Evolutionary conservation across 345 rosid species (phyloP), one percentile per base, ranked within the genome.

Genomic region (Punica granatum): DNA sequence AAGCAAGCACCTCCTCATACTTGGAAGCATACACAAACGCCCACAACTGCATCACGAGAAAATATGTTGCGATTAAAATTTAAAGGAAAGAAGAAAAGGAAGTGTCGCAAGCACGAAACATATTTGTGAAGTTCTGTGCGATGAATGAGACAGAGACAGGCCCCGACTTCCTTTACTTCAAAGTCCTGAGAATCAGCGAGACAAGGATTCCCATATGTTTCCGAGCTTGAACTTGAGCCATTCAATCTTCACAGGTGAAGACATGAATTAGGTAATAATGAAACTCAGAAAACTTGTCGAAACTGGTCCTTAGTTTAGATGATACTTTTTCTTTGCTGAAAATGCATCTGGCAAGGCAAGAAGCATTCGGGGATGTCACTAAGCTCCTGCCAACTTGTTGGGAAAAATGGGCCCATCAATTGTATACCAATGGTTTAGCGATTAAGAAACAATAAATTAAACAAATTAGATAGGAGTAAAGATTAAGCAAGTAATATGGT

Each of bases 211-310:
- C 94, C 94, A 41, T 90, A 93, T 31, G 98, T 90, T 75, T 93
- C 96, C 3, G 97, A 93, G 70, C 82, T 85, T 0, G 98, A 81
- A 77, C 98, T 93, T 61, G 98, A 90, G 69, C 98, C 98, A n/a
- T 72, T 84, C 76, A 87, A 74, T 73, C 98, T 92, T 72, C 34
- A 70, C 68, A 39, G 41, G 62, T 64, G n/a, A 67, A 60, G n/a
- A 58, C 21, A n/a, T 9, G 62, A 23, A n/a, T n/a, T n/a, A n/a
- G 14, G 30, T 73, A 49, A 80, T 70, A 64, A 35, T 49, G 42
- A 8, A 49, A 26, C 46, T 4, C 41, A 37, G 11, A 5, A 5
- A 37, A 4, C 5, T 37, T 4, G 41, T 37, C 11, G 41, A 37
- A 37, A 11, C 41, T 37, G 41, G 41, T 37, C 41, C 5, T 37